Evolutionary conservation across 768 basidiomycete genomes (phyloP).

Genomic region (Kwoniella mangroviensis): DNA sequence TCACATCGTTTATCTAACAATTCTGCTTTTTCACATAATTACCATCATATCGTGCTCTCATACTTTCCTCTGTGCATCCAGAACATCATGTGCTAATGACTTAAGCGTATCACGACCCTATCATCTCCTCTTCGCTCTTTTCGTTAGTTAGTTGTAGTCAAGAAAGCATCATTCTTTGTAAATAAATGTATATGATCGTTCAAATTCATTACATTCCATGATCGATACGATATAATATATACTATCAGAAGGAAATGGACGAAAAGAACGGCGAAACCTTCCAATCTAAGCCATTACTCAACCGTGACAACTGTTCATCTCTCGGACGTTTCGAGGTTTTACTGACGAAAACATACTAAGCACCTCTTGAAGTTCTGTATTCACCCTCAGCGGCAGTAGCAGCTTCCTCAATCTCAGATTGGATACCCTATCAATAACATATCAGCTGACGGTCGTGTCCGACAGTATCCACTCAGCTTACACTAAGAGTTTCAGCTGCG

Average conservation of each 20-base stretch:
- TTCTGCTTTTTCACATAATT: too few species aligned
- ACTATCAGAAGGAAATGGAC: too few species aligned
- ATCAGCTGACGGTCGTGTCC: too few species aligned
- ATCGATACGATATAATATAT: not conserved
- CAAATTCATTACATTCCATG: not conserved
- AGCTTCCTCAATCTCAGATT: constrained; percentile 91
- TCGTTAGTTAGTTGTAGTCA: not conserved
- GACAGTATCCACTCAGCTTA: constrained; percentile 43
- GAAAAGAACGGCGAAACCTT: not conserved
- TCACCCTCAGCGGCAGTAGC: constrained; percentile 91
- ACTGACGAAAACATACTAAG: constrained; percentile 25
- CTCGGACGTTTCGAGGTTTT: not conserved
- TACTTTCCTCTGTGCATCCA: not conserved
- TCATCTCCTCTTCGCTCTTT: not conserved
- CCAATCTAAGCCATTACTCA: not conserved
- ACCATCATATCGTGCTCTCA: not conserved
- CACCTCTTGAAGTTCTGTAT: constrained; percentile 69
- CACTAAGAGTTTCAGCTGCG: constrained; percentile 60
- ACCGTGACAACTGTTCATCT: not conserved
- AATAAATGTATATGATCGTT: not conserved
- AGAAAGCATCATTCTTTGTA: not conserved
- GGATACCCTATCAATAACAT: constrained; percentile 61
- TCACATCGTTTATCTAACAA: not conserved
- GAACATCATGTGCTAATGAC: too few species aligned
- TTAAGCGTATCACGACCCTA: not conserved